Conservation (phyloP, 225 moss, liverwort and hornwort species). For the Rhytidiadelphus loreus region DNA sequence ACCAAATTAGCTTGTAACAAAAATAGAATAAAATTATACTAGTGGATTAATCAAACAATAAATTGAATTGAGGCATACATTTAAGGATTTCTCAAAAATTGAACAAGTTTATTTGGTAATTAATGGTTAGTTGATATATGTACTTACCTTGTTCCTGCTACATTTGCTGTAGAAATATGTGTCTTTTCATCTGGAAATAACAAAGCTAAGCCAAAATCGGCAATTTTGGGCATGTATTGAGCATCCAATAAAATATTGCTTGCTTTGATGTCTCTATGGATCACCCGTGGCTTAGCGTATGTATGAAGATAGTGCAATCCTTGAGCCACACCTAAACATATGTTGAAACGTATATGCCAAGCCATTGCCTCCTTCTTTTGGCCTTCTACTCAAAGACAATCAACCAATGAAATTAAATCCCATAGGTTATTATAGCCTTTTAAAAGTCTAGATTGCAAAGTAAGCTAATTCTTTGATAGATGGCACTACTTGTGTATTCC, state of each 20-base stretch:
- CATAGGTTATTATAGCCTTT: neutral
- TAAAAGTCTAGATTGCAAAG: rapidly evolving
- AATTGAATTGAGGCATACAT: neutral
- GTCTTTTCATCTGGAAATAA: slow-evolving; percentile 13
- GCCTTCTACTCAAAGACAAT: neutral
- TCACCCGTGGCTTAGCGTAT: slow-evolving; percentile 10
- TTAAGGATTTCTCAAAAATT: neutral
- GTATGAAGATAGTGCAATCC: slow-evolving; percentile 15
- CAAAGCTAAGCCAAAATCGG: slow-evolving; percentile 35
- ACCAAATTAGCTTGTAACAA: neutral
- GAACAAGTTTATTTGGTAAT: neutral
- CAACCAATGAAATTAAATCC: neutral
- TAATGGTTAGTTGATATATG: neutral
- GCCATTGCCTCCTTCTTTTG: neutral
- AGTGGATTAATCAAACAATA: neutral
- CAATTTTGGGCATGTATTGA: slow-evolving; percentile 10
- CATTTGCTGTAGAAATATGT: neutral
- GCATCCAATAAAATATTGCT: slow-evolving; percentile 4
- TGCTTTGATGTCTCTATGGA: slow-evolving; percentile 18
- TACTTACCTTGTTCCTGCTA: slow-evolving; percentile 13
- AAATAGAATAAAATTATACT: too few species aligned
- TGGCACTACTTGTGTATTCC: neutral
- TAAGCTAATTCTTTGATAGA: neutral
- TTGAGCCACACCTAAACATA: slow-evolving; percentile 7
- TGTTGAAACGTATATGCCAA: slow-evolving; percentile 14